Percentiles rank a stretch among this genome's conserved stretches.
phyloP scores from a whole-genome alignment of 495 filamentous ascomycete species.

The Geopyxis carbonaria region DNA sequence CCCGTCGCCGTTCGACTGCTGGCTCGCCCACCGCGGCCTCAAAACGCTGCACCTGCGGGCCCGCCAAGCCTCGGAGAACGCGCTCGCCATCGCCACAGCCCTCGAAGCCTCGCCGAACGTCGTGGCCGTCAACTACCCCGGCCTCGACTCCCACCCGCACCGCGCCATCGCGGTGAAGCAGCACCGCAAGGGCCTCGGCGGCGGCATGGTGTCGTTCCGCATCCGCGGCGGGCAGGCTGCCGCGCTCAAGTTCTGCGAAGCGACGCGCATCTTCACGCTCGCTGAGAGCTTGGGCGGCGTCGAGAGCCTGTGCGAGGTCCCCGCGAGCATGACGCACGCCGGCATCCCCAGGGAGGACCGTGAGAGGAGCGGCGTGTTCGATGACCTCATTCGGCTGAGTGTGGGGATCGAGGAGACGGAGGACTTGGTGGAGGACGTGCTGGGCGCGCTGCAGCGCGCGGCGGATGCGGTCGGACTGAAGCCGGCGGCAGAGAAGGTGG shows the following conservation, averaged over 20 bases:
- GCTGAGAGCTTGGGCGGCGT: slow-evolving; percentile 89
- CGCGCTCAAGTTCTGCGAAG: slow-evolving; percentile 81
- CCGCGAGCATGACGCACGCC: slow-evolving; percentile 86
- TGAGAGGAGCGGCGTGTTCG: slow-evolving; percentile 85
- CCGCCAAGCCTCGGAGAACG: slow-evolving; percentile 66
- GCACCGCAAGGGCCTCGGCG: slow-evolving; percentile 86
- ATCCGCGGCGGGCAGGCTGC: slow-evolving; percentile 75
- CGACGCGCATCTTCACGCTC: slow-evolving; percentile 75
- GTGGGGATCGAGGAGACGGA: slow-evolving; percentile 84
- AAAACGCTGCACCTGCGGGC: slow-evolving; percentile 94
- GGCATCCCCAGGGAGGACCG: slow-evolving; percentile 82
- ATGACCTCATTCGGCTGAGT: slow-evolving; percentile 87
- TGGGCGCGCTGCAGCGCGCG: slow-evolving; percentile 66
- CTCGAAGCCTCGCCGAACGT: slow-evolving; percentile 71
- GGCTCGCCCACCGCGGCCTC: slow-evolving; percentile 94
- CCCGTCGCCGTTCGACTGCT: slow-evolving; percentile 88
- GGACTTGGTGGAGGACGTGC: slow-evolving; percentile 68
- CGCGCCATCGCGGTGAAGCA: slow-evolving; percentile 70
- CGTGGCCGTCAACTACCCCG: slow-evolving; percentile 85
- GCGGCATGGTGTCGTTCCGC: slow-evolving; percentile 94
- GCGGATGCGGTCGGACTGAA: no score
- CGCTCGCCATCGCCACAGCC: slow-evolving; percentile 53
- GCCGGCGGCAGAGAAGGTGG: no score
- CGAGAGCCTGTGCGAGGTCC: slow-evolving; percentile 81
- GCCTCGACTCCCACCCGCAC: slow-evolving; percentile 70